These are phyloP conservation scores for Mortierella sp. DNA, from an alignment of 371 early-diverging fungal species.

Conservation along the genomic window DNA sequence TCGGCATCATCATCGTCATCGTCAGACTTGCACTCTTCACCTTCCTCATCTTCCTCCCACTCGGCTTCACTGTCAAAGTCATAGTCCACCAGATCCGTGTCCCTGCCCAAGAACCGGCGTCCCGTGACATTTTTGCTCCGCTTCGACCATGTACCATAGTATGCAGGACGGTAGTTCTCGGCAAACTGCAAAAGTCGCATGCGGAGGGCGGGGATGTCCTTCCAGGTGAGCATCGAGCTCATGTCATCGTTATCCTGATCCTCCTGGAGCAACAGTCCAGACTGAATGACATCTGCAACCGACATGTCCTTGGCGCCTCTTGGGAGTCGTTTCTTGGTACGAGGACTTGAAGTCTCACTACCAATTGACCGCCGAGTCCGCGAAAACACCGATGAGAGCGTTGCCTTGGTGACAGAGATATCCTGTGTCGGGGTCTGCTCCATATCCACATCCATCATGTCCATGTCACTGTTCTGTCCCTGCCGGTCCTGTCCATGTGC, in stretches of 20 bases:
- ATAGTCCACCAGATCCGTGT: slow-evolving; percentile 78
- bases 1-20: slow-evolving; percentile 76
- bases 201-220: slow-evolving; percentile 58
- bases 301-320: slow-evolving; percentile 39
- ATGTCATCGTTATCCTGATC: slow-evolving; percentile 43
- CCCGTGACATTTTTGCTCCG: slow-evolving; percentile 66
- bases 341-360: slow-evolving; percentile 5
- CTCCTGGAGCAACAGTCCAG: slow-evolving; percentile 34
- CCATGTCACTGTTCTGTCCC: background rate
- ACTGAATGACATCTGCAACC: slow-evolving; percentile 25
- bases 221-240: slow-evolving; percentile 44
- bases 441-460: slow-evolving; percentile 23
- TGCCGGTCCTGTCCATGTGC: background rate
- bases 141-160: slow-evolving; percentile 85
- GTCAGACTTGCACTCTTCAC: slow-evolving; percentile 88
- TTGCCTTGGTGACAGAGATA: slow-evolving; percentile 7
- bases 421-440: background rate
- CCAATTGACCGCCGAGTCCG: background rate
- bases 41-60: slow-evolving; percentile 93
- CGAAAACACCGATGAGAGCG: slow-evolving; percentile 17
- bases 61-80: slow-evolving; percentile 91
- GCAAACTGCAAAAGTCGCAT: slow-evolving; percentile 82
- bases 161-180: slow-evolving; percentile 83
- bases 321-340: slow-evolving; percentile 32
- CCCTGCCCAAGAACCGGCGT: slow-evolving; percentile 74